These are phyloP conservation scores for Viola odorata DNA, from an alignment of 345 rosid species.

Conservation along the genomic window DNA sequence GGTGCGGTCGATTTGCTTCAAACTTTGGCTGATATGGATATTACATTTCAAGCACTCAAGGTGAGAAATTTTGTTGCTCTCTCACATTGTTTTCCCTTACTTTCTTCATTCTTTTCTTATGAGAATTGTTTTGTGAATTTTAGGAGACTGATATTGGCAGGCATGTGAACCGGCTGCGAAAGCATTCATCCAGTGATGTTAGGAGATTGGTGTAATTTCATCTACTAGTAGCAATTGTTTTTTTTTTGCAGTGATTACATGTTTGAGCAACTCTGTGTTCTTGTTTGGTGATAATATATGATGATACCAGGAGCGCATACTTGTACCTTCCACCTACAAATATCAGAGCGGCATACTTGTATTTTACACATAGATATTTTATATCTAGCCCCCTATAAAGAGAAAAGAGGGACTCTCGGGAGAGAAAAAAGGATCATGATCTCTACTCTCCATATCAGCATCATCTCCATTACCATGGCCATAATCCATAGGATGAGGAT, in stretches of 20 bases:
- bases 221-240: neutral
- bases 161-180: constrained; percentile 67
- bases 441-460: too few relatives aligned
- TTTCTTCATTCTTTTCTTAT: neutral
- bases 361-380: too few relatives aligned
- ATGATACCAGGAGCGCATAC: too few relatives aligned
- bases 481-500: too few relatives aligned
- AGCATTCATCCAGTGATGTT: constrained; percentile 69
- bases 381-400: too few relatives aligned
- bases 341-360: too few relatives aligned
- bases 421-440: too few relatives aligned
- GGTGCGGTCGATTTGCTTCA: constrained; percentile 85
- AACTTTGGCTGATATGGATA: constrained; percentile 89
- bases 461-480: too few relatives aligned
- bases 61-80: constrained; percentile 21
- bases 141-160: constrained; percentile 78
- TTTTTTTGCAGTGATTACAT: neutral
- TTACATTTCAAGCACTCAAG: constrained; percentile 89
- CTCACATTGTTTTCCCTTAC: neutral
- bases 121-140: neutral
- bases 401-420: too few relatives aligned
- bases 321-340: too few relatives aligned
- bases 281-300: too few relatives aligned
- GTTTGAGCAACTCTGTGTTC: neutral
- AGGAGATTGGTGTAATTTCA: constrained; percentile 42